Percentiles rank a stretch among this genome's conserved stretches.
These are phyloP conservation scores for Fusarium nygamai DNA, from an alignment of 2,329 filamentous ascomycete species.

Conservation along the genomic window DNA sequence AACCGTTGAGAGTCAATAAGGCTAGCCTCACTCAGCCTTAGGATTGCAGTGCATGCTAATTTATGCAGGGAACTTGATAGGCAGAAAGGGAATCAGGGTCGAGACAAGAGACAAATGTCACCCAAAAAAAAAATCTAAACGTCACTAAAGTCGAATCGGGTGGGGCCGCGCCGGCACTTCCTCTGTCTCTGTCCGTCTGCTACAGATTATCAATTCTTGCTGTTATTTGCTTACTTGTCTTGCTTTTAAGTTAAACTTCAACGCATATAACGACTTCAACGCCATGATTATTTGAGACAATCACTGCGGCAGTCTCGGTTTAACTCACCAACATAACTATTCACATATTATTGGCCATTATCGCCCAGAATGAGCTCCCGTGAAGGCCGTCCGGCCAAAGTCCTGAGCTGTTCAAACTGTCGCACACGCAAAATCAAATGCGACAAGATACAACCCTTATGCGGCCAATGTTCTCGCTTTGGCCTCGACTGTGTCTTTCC, in stretches of 20 bases:
- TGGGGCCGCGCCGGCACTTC: constrained; percentile 26
- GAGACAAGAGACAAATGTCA: neutral
- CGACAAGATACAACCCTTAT: constrained; percentile 63
- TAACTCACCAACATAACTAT: too few relatives aligned
- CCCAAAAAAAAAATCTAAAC: constrained; percentile 29
- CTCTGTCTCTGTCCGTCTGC: neutral
- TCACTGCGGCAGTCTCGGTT: neutral
- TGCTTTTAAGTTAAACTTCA: constrained; percentile 10
- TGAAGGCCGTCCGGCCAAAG: constrained; percentile 42
- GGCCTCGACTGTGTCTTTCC: constrained; percentile 59
- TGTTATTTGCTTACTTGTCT: neutral
- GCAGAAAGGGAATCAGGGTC: neutral
- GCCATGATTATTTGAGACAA: neutral
- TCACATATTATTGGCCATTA: neutral
- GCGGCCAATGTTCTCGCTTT: constrained; percentile 61
- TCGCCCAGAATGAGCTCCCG: constrained; percentile 32
- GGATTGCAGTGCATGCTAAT: neutral
- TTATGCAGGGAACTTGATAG: neutral
- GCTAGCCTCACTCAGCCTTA: constrained; percentile 8
- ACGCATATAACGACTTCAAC: constrained; percentile 15
- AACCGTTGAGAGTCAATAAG: neutral
- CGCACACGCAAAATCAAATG: constrained; percentile 72
- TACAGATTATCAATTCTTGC: neutral
- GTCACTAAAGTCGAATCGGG: constrained; percentile 13
- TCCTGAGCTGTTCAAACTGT: constrained; percentile 68